Percentiles rank a stretch among this genome's conserved stretches.
These are phyloP conservation scores for Sclerospora graminicola DNA, from an alignment of 352 stramenopile species.

Conservation along the genomic window DNA sequence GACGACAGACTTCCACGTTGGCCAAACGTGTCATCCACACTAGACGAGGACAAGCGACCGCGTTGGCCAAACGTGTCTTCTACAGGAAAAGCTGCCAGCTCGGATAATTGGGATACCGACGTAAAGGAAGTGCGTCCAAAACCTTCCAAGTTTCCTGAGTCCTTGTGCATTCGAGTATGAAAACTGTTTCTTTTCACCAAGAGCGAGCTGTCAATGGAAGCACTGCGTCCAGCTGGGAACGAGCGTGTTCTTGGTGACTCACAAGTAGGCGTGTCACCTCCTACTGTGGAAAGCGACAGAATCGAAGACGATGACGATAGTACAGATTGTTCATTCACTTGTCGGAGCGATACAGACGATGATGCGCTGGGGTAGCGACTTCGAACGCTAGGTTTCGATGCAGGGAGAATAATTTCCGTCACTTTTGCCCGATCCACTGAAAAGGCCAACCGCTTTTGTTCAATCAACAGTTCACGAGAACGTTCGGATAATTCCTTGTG, in stretches of 20 bases:
- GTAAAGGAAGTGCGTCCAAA: constrained; percentile 69
- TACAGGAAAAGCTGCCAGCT: constrained; percentile 23
- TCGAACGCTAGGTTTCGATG: constrained; percentile 30
- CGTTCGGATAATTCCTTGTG: constrained; percentile 77
- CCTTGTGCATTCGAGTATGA: constrained; percentile 22
- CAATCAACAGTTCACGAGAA: constrained; percentile 69
- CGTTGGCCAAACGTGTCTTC: constrained; percentile 20
- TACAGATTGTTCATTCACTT: constrained; percentile 27
- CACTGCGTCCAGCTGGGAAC: constrained; percentile 24
- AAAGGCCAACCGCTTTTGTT: constrained; percentile 84
- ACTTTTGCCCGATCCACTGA: constrained; percentile 74
- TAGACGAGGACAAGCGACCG: constrained; percentile 42
- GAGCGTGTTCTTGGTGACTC: constrained; percentile 22
- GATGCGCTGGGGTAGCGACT: constrained; percentile 42
- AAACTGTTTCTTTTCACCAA: constrained; percentile 47
- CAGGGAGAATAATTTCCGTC: constrained; percentile 76
- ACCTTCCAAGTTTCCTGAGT: constrained; percentile 38
- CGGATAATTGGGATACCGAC: constrained; percentile 53
- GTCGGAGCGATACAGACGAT: constrained; percentile 25
- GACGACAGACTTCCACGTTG: constrained; percentile 36
- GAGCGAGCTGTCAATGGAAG: constrained; percentile 35
- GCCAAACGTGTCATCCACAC: constrained; percentile 17
- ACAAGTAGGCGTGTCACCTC: constrained; percentile 15
- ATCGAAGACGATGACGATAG: constrained; percentile 33
- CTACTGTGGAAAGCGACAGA: constrained; percentile 22